Conservation (phyloP, 257 asterid genomes). For the Lavandula angustifolia region DNA sequence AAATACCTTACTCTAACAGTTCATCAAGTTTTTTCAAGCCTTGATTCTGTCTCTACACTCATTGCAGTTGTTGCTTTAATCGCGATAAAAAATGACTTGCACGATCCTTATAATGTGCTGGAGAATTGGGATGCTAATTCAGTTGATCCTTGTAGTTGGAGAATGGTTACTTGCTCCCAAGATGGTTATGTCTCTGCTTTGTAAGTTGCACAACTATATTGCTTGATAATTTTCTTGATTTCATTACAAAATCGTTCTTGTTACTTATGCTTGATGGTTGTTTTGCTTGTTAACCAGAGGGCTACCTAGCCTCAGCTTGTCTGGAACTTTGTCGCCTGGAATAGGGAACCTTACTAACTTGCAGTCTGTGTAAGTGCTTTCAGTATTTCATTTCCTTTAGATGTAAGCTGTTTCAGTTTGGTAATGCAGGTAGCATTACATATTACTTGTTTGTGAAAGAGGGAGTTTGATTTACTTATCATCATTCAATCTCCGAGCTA, state of each 20-base stretch:
- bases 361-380: conserved; percentile 77
- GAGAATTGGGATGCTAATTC: conserved; percentile 93
- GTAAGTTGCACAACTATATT: conserved; percentile 50
- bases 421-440: not conserved
- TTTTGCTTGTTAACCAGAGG: conserved; percentile 53
- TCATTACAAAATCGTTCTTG: conserved; percentile 14
- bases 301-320: conserved; percentile 76
- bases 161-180: conserved; percentile 78
- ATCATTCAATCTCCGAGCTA: not conserved
- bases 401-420: not conserved
- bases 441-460: not conserved
- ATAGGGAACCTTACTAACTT: conserved; percentile 81
- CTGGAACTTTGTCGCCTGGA: conserved; percentile 79
- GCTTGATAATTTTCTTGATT: not conserved
- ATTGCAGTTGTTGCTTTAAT: conserved; percentile 87
- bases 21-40: not conserved
- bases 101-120: conserved; percentile 82
- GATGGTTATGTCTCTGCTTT: conserved; percentile 87
- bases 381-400: not conserved
- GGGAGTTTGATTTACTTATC: not conserved
- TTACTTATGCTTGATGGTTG: conserved; percentile 18
- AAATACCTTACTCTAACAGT: not conserved
- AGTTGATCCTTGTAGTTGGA: conserved; percentile 99
- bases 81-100: conserved; percentile 64
- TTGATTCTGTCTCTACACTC: conserved; percentile 13